phyloP scores from a whole-genome alignment of 176 grass and related monocot species.

The Bolboschoenus planiculmis region DNA sequence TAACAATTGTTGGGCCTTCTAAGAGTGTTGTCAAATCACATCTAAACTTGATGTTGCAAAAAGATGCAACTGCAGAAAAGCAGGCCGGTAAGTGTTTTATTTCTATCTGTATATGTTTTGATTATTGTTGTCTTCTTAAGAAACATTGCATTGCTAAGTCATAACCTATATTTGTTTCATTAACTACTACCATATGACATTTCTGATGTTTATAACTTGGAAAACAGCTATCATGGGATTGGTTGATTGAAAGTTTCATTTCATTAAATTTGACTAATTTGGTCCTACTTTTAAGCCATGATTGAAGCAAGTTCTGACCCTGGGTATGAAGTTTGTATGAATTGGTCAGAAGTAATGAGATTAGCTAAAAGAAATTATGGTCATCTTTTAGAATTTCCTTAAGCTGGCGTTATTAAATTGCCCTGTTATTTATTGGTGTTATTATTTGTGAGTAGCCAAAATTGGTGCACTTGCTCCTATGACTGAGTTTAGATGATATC shows the following conservation, averaged over 20 bases:
- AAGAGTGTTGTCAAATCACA: slow-evolving; percentile 43
- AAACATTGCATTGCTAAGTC: background rate
- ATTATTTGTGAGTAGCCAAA: background rate
- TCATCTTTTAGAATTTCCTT: background rate
- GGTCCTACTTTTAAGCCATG: background rate
- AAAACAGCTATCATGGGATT: background rate
- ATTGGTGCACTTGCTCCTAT: background rate
- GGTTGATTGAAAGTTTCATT: background rate
- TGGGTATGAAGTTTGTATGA: background rate
- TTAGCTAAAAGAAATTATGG: background rate
- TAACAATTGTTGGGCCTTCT: slow-evolving; percentile 91
- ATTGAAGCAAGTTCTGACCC: background rate
- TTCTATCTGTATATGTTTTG: background rate
- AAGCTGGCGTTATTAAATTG: background rate
- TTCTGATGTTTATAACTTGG: background rate
- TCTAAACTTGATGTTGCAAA: slow-evolving; percentile 61
- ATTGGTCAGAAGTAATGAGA: background rate
- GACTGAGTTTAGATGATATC: no score
- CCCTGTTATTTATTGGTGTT: background rate
- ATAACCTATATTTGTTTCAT: background rate
- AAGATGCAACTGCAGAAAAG: background rate
- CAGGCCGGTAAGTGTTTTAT: background rate
- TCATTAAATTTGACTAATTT: background rate
- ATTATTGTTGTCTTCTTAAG: background rate
- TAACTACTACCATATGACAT: background rate